Percentiles rank a stretch among this genome's conserved stretches.
Conservation (phyloP, 495 filamentous ascomycete species). For the Aspergillus biplanus region DNA sequence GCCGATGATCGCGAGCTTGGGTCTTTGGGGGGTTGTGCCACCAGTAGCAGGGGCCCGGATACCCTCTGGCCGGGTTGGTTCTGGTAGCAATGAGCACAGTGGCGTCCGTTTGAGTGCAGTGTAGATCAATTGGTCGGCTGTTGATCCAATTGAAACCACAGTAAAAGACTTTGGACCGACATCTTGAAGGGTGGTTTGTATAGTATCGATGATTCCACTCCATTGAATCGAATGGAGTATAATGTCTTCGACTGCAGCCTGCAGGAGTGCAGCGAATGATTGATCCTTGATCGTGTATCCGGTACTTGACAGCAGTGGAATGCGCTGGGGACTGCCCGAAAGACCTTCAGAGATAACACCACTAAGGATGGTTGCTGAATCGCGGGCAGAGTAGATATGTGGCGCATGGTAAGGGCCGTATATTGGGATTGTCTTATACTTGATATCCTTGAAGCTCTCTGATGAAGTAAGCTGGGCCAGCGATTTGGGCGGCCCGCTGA, state of each 20-base stretch:
- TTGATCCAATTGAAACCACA: no score
- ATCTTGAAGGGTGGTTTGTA: no score
- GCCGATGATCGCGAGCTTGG: conserved; percentile 73
- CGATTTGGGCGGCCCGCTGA: conserved; percentile 76
- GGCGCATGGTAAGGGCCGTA: conserved; percentile 81
- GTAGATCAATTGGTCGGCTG: no score
- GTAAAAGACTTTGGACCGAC: no score
- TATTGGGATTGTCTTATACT: conserved; percentile 67
- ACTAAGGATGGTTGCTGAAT: conserved; percentile 64
- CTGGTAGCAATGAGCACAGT: no score
- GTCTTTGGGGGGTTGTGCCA: conserved; percentile 37
- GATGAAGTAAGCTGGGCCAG: conserved; percentile 60
- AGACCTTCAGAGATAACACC: conserved; percentile 32
- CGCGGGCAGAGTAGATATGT: conserved; percentile 65
- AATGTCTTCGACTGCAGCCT: no score
- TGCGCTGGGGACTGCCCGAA: conserved; percentile 12
- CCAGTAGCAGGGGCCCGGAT: conserved; percentile 15
- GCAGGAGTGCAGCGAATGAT: no score
- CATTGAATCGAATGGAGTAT: no score
- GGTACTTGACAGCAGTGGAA: conserved; percentile 20
- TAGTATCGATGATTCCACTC: no score
- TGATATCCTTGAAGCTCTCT: conserved; percentile 53
- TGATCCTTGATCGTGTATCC: no score
- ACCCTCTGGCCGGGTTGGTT: no score
- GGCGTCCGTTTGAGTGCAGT: no score